phyloP scores from a whole-genome alignment of 2,329 filamentous ascomycete species.

The Fusarium mundagurra region DNA sequence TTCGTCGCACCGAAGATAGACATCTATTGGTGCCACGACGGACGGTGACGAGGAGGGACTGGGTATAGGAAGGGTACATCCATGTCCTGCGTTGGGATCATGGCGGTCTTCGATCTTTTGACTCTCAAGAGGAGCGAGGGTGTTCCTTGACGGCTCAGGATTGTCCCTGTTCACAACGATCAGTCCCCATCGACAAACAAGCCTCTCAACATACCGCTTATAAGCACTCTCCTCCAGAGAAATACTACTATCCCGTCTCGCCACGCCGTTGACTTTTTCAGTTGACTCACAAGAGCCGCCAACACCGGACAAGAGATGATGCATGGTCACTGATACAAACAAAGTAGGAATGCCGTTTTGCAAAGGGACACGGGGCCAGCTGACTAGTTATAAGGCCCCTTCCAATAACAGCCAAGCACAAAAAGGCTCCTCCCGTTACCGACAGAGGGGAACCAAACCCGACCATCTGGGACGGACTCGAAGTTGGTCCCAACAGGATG shows the following conservation, averaged over 20 bases:
- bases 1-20: conserved; percentile 27
- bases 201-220: neutral
- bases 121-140: conserved; percentile 2
- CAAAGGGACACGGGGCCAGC: neutral
- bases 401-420: conserved; percentile 1
- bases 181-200: neutral
- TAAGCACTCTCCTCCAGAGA: conserved; percentile 29
- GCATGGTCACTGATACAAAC: conserved; percentile 6
- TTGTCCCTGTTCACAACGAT: conserved; percentile 4
- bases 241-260: conserved; percentile 34
- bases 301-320: conserved; percentile 29
- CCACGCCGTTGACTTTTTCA: neutral
- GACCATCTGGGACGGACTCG: conserved; percentile 3
- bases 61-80: conserved; percentile 14
- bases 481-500: conserved; percentile 4
- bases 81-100: neutral
- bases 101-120: neutral
- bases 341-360: neutral
- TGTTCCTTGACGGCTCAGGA: neutral
- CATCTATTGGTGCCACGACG: conserved; percentile 16
- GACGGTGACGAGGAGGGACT: conserved; percentile 4
- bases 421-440: conserved; percentile 20
- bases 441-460: conserved; percentile 30
- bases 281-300: conserved; percentile 27
- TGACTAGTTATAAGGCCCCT: conserved; percentile 17